Evolutionary conservation across 2,329 filamentous ascomycete species (phyloP), one percentile per base, ranked within the genome.

Genomic region (Cyphellophora europaea): DNA sequence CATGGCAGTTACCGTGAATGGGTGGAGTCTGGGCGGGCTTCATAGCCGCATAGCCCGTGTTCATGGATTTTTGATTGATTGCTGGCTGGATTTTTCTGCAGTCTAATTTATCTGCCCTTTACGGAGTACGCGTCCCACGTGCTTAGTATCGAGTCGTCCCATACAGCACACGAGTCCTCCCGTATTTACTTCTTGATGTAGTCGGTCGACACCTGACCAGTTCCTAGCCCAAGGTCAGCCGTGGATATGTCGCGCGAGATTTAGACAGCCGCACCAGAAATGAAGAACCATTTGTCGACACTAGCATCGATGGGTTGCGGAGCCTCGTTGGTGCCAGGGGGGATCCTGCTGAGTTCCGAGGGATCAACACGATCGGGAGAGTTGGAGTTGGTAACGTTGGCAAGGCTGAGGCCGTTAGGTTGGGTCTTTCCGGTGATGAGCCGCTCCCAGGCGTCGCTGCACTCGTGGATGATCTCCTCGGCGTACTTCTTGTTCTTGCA

Each of bases 281-380:
- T 98, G 79, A 96, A 98, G 82, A 98, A 98, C 91, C 91, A 98
- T 79, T 98, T 98, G 78, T 98, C 91, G 59, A 96, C 94, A 66
- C 81, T 93, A 60, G 78, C 75, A 60, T 98, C 91, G 53, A 98
- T 94, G 57, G 89, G 88, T 49, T 81, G 89, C 42, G 91, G 78
- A 37, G 74, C 61, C 40, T 93, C 71, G 56, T 93, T 80, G 76
- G 95, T 74, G 66, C 83, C 71, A 46, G 74, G 57, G 42, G 87
- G 85, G 50, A 98, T 78, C 57, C 77, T 79, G 46, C 80, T 77
- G 45, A 93, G 72, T 65, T 82, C 72, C 55, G 72, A 69, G 47
- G 75, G 63, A 46, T 77, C 70, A 54, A 84, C 73, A 53, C 80
- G 82, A 67, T 78, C 76, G 51, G 74, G 64, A 43, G 87, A 93